Base-by-base conservation (phyloP, 2,329 filamentous ascomycete species). In the Aspergillus proliferans region DNA sequence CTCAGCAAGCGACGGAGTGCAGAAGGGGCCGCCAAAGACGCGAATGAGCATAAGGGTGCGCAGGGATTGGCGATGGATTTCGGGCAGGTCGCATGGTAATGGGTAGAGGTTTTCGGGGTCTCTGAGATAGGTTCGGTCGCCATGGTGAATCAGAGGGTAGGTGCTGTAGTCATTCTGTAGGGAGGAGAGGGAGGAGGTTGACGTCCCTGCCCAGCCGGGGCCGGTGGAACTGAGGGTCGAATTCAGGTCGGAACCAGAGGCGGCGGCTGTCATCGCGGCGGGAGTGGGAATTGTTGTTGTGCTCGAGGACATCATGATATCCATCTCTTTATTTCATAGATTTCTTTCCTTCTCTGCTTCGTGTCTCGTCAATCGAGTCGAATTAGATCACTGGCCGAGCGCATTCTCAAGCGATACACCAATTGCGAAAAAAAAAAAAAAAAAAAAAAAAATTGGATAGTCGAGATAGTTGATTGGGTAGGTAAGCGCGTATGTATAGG, bases 21-120 rank as follows among this genome's bases (percentile, higher is more conserved):
- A 91, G 48, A 93, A 79, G 0, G 89, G 87, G 9, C 83, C 83
- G 41, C 89, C 88, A 60, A 93, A 90, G 30, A 95, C 80, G 62
- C 88, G 84, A 57, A 88, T 85, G 46, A 90, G 77, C 53, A 95
- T 79, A 57, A 95, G 77, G 0, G 91, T 94, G 51, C 88, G 83
- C 48, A 96, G 75, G 43, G 84, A 90, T 70, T 96, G 91, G 49
- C 91, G 82, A 69, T 95, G 89, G 44, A 95, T 80, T 71, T 96
- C 91, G 38, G 85, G 76, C 38, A 95, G 79, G 71, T 96, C 92
- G 71, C 87, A 86, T 36, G 92, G 92, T 2, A 96, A 76, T n/a
- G 89, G 89, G 61, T 97, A 96, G 6, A 82, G 73, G 26, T 87
- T 72, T 2, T 80, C 76, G 7, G 79, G 74, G 62, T 95, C 88